Evolutionary conservation across 1,284 basidiomycete genomes (phyloP).

Genomic region (Fomitiporia mediterranea): DNA sequence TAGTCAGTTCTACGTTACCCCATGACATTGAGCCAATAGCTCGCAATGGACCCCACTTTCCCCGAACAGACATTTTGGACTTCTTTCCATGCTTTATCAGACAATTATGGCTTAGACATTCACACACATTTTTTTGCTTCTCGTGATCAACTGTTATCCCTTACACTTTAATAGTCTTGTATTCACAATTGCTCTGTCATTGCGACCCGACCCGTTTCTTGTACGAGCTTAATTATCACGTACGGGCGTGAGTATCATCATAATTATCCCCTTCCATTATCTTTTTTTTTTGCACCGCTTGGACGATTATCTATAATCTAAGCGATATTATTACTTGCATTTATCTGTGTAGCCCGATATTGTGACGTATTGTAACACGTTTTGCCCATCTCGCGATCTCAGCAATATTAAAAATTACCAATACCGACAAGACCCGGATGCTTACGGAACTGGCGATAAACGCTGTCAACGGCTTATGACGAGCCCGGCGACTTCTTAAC

Average conservation of each 20-base stretch:
- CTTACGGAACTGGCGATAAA: neutral
- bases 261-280: neutral
- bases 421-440: no score
- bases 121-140: constrained; percentile 1
- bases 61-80: neutral
- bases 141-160: neutral
- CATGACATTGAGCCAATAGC: constrained; percentile 2
- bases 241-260: neutral
- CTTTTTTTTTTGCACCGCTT: neutral
- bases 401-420: no score
- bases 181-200: neutral
- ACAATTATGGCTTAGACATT: constrained; percentile 1
- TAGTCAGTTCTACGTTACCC: constrained; percentile 14
- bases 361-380: neutral
- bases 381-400: neutral
- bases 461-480: neutral
- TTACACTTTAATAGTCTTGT: neutral
- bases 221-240: neutral
- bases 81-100: neutral
- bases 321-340: neutral
- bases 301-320: neutral
- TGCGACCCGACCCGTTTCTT: neutral
- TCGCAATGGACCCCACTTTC: neutral
- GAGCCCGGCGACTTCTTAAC: constrained; percentile 1
- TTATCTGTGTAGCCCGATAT: neutral